Evolutionary conservation across 2,329 filamentous ascomycete genomes (phyloP).

Genomic region (Fusarium temperatum): DNA sequence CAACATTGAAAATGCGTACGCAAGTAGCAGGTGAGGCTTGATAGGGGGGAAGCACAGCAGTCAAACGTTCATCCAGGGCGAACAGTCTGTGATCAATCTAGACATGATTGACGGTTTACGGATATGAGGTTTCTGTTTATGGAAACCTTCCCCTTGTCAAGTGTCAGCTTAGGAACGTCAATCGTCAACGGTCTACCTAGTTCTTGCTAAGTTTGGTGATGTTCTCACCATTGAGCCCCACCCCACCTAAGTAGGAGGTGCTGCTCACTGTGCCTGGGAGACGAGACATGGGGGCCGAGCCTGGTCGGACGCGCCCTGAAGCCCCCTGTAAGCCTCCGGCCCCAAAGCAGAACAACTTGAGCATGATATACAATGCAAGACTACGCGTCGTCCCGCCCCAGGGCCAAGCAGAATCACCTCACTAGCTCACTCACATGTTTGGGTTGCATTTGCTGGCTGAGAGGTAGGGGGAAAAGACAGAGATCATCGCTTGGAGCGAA

Average conservation of each 20-base stretch:
- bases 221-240: neutral
- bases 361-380: neutral
- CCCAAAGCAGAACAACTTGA: neutral
- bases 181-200: conserved; percentile 8
- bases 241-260: neutral
- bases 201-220: neutral
- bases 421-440: neutral
- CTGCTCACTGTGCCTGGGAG: neutral
- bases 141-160: neutral
- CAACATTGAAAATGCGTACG: neutral
- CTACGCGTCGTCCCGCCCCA: conserved; percentile 12
- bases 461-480: neutral
- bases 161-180: neutral
- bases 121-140: conserved; percentile 6
- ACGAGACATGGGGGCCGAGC: neutral
- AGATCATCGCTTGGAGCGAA: neutral
- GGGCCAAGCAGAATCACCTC: neutral
- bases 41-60: neutral
- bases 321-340: neutral
- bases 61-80: conserved; percentile 2
- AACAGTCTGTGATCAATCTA: conserved; percentile 6
- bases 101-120: conserved; percentile 10
- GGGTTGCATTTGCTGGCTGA: conserved; percentile 7
- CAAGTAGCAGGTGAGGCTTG: conserved; percentile 9
- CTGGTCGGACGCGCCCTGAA: conserved; percentile 1